Percentiles rank a stretch among this genome's conserved stretches.
These are phyloP conservation scores for Pterothamnion heteromorphum DNA, from an alignment of 31 red algal species.

Conservation along the genomic window DNA sequence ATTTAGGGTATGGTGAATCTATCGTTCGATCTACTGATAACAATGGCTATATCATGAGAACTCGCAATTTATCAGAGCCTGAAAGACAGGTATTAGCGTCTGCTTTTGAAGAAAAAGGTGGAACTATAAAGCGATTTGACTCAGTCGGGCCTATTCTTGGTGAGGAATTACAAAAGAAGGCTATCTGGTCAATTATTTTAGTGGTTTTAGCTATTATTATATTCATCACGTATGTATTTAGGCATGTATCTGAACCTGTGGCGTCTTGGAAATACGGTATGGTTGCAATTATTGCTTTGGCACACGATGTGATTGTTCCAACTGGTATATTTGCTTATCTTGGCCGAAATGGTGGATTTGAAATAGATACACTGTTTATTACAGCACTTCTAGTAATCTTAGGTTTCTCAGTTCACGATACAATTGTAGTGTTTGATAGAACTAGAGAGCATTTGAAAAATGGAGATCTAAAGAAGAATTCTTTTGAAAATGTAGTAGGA, in stretches of 20 bases:
- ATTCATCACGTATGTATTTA: conserved; percentile 1
- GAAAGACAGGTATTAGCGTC: too few species aligned
- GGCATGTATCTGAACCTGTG: not conserved
- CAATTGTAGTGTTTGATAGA: conserved; percentile 36
- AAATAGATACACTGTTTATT: conserved; percentile 19
- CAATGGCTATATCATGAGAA: too few species aligned
- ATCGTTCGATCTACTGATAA: too few species aligned
- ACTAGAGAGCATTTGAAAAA: not conserved
- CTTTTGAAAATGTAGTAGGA: not conserved
- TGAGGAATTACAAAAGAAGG: not conserved
- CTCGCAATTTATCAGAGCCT: too few species aligned
- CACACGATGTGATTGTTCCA: conserved; percentile 3
- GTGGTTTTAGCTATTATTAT: not conserved
- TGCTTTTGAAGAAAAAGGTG: too few species aligned
- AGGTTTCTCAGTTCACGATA: conserved; percentile 20
- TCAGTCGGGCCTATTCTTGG: too few species aligned
- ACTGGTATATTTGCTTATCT: conserved; percentile 16
- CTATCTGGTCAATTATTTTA: not conserved
- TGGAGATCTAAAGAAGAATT: not conserved
- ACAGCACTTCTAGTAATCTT: not conserved
- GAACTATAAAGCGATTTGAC: too few species aligned
- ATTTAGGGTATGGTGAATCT: too few species aligned
- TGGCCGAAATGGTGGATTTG: not conserved
- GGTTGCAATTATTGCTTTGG: not conserved
- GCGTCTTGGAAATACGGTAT: not conserved